Conservation (phyloP, 768 basidiomycete genomes). For the Macrolepiota albuminosa region DNA sequence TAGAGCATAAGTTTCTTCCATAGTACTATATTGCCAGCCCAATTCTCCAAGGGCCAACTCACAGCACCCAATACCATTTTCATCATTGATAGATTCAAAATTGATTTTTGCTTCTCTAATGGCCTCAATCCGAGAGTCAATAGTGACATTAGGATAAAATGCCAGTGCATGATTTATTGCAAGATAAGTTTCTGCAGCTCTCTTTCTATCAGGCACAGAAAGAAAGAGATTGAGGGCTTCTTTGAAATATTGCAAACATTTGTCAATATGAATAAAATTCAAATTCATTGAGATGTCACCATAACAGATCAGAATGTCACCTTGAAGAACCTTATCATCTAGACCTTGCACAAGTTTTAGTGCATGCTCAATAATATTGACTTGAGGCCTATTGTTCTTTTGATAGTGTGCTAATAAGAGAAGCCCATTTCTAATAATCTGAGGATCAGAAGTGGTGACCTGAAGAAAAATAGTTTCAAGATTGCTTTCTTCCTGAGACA, state of each 20-base stretch:
- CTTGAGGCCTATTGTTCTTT: conserved; percentile 8
- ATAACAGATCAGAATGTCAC: neutral
- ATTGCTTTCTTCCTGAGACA: conserved; percentile 12
- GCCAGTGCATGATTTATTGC: neutral
- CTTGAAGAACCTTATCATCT: neutral
- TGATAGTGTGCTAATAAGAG: conserved; percentile 9
- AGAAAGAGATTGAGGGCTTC: neutral
- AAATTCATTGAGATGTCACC: neutral
- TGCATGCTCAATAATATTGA: conserved; percentile 6
- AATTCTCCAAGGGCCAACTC: neutral
- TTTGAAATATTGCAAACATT: neutral
- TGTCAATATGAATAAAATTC: neutral
- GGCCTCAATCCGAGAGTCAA: neutral
- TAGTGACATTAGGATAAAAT: neutral
- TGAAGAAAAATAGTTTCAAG: conserved; percentile 14
- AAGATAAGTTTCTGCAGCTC: neutral
- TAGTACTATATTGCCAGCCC: neutral
- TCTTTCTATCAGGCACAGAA: neutral
- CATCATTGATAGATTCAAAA: neutral
- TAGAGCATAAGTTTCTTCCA: neutral
- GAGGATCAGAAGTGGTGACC: neutral
- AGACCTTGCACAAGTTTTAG: neutral
- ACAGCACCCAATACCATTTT: neutral
- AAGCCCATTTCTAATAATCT: neutral
- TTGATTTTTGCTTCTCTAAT: neutral